These are phyloP conservation scores for Neonectria coccinea DNA, from an alignment of 2,329 filamentous ascomycete species.

Conservation along the genomic window DNA sequence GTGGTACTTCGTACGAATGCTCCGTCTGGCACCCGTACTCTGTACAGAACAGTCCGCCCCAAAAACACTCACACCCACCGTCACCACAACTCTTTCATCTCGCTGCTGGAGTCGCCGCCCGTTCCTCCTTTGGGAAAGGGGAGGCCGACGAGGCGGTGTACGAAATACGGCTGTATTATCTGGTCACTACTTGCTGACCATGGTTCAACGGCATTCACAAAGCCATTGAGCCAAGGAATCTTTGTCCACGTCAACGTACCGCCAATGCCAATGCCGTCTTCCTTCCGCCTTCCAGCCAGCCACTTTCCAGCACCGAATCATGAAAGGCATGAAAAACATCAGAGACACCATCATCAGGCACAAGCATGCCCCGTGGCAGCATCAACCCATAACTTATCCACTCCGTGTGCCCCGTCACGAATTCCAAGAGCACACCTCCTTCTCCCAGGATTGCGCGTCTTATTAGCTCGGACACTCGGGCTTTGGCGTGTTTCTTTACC, in stretches of 20 bases:
- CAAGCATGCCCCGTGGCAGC: slow-evolving; percentile 8
- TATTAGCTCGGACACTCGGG: slow-evolving; percentile 9
- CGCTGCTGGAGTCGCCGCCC: slow-evolving; percentile 5
- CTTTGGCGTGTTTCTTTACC: slow-evolving; percentile 13
- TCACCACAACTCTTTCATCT: slow-evolving; percentile 11
- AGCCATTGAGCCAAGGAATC: slow-evolving; percentile 13
- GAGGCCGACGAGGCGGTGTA: slow-evolving; percentile 24
- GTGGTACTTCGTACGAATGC: slow-evolving; percentile 5
- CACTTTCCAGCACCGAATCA: slow-evolving; percentile 1
- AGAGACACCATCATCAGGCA: slow-evolving; percentile 6
- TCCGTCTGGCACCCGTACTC: neutral
- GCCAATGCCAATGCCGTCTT: neutral
- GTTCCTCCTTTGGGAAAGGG: slow-evolving; percentile 7
- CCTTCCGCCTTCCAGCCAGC: slow-evolving; percentile 2
- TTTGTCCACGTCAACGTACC: slow-evolving; percentile 14
- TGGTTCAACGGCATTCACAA: slow-evolving; percentile 18
- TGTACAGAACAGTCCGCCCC: neutral
- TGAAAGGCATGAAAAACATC: slow-evolving; percentile 9
- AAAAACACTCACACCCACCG: slow-evolving; percentile 9
- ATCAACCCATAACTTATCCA: slow-evolving; percentile 1
- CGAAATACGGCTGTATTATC: slow-evolving; percentile 1
- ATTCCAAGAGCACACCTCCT: neutral
- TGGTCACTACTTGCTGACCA: slow-evolving; percentile 4
- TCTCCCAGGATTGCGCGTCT: neutral
- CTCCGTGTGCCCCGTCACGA: slow-evolving; percentile 4